phyloP scores from a whole-genome alignment of 106 monocot species.

The Amphibolis antarctica region DNA sequence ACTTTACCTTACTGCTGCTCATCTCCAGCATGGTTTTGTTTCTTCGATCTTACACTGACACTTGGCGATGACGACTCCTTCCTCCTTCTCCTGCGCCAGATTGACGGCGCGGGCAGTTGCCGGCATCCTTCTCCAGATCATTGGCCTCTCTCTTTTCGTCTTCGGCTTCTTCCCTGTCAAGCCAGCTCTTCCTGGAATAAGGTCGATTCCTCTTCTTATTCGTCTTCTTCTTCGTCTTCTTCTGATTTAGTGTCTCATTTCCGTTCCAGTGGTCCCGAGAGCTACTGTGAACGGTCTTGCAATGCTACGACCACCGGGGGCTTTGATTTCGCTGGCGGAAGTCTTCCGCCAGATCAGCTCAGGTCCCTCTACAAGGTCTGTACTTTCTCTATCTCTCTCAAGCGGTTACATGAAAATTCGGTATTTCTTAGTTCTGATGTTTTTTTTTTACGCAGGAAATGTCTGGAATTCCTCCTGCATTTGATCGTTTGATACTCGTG shows the following conservation, averaged over 20 bases:
- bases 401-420: neutral
- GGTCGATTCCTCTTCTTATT: slow-evolving; percentile 20
- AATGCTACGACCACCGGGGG: slow-evolving; percentile 1
- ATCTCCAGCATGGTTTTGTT: too few species aligned
- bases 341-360: slow-evolving; percentile 37
- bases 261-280: slow-evolving; percentile 59
- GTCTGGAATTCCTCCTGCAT: slow-evolving; percentile 53
- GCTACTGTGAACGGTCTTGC: slow-evolving; percentile 53
- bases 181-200: slow-evolving; percentile 65
- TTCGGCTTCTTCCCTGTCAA: slow-evolving; percentile 88
- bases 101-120: slow-evolving; percentile 28
- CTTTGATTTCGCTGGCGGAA: slow-evolving; percentile 8
- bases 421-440: neutral
- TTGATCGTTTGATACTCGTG: slow-evolving; percentile 75
- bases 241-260: neutral
- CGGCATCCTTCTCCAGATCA: slow-evolving; percentile 63
- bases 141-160: slow-evolving; percentile 65
- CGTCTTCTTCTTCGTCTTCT: neutral
- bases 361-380: slow-evolving; percentile 56
- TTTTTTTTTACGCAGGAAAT: slow-evolving; percentile 38
- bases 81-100: slow-evolving; percentile 28
- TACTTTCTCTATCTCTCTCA: neutral
- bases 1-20: too few species aligned
- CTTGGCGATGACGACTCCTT: too few species aligned
- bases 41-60: too few species aligned